These are phyloP conservation scores for Prillingera fragicola DNA, from an alignment of 1,284 basidiomycete species.

Conservation along the genomic window DNA sequence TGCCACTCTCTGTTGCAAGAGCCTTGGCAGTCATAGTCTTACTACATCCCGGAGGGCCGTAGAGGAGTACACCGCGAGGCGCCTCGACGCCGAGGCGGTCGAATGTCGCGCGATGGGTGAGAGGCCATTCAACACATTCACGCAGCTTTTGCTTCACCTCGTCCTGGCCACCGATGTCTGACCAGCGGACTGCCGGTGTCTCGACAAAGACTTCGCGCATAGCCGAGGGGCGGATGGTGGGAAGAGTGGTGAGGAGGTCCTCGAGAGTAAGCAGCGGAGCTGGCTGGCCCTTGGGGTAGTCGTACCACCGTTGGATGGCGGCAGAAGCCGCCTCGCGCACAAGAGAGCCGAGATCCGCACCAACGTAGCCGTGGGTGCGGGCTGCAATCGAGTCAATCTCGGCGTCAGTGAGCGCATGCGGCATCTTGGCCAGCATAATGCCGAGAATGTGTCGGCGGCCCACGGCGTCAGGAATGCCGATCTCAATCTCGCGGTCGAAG, in stretches of 20 bases:
- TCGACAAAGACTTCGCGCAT: slow-evolving; percentile 91
- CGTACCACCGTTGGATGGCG: slow-evolving; percentile 78
- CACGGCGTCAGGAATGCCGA: slow-evolving; percentile 82
- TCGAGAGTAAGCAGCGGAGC: slow-evolving; percentile 54
- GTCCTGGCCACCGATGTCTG: slow-evolving; percentile 83
- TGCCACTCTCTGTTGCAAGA: slow-evolving; percentile 86
- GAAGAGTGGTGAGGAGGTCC: slow-evolving; percentile 69
- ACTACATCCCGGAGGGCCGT: slow-evolving; percentile 95
- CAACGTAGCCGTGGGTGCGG: slow-evolving; percentile 92
- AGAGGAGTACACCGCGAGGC: slow-evolving; percentile 84
- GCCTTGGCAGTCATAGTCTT: slow-evolving; percentile 94
- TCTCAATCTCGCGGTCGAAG: slow-evolving; percentile 96
- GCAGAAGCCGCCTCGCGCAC: slow-evolving; percentile 87
- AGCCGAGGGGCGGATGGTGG: slow-evolving; percentile 80
- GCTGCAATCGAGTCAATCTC: slow-evolving; percentile 65
- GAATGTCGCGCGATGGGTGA: slow-evolving; percentile 79
- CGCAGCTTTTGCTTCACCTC: slow-evolving; percentile 72
- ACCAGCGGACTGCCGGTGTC: slow-evolving; percentile 73
- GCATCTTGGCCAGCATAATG: slow-evolving; percentile 73
- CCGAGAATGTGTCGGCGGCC: slow-evolving; percentile 77
- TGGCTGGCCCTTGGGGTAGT: slow-evolving; percentile 20
- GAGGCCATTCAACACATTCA: slow-evolving; percentile 92
- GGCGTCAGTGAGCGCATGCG: slow-evolving; percentile 60
- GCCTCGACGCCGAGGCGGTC: slow-evolving; percentile 78
- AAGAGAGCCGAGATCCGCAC: slow-evolving; percentile 87